Percentiles rank a stretch among this genome's conserved stretches.
These are phyloP conservation scores for Tritrichomonas foetus DNA, from an alignment of 208 protist genomes.

Conservation along the genomic window DNA sequence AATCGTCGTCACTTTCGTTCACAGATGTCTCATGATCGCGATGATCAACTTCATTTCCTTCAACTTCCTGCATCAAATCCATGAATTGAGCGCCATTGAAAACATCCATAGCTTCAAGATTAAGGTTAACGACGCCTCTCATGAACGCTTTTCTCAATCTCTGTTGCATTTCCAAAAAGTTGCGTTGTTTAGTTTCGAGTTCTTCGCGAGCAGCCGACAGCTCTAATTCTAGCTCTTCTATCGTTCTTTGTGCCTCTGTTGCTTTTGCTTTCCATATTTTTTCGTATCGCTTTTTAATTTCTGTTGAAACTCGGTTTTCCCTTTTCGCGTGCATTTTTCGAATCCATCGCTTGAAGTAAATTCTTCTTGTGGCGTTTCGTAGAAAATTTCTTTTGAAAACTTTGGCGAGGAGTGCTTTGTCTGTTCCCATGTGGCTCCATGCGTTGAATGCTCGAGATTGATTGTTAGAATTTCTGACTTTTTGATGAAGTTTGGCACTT, in stretches of 20 bases:
- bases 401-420: background rate
- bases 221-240: background rate
- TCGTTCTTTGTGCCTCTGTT: background rate
- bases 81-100: constrained; percentile 14
- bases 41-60: background rate
- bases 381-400: background rate
- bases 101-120: constrained; percentile 29
- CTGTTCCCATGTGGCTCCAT: background rate
- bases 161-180: constrained; percentile 10
- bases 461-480: background rate
- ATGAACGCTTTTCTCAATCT: constrained; percentile 4
- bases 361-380: background rate
- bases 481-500: background rate
- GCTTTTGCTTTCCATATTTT: background rate
- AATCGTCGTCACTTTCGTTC: constrained; percentile 4
- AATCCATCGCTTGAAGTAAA: background rate
- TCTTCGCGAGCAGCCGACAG: background rate
- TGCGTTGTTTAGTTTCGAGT: background rate
- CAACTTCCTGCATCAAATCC: background rate
- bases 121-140: constrained; percentile 22
- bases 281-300: background rate
- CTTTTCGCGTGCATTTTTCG: background rate
- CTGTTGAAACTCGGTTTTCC: background rate
- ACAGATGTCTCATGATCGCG: background rate
- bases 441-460: background rate